Evolutionary conservation across 129 eudicot genomes (phyloP).

Genomic region (Deinandra increscens): DNA sequence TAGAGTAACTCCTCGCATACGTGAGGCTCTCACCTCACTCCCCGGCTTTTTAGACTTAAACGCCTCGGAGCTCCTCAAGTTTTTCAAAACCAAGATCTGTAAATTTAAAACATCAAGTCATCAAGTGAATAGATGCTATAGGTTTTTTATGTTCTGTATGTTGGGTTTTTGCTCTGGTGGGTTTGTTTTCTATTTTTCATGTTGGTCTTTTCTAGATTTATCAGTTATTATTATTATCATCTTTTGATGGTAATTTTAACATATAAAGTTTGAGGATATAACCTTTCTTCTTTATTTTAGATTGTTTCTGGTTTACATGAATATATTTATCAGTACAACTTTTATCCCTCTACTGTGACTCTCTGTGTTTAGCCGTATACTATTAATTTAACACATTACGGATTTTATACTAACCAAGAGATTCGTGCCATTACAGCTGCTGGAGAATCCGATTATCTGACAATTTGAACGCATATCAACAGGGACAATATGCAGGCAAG

Average conservation of each 20-base stretch:
- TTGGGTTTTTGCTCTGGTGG: too few relatives aligned
- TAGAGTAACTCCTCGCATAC: too few relatives aligned
- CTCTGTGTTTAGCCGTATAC: background rate
- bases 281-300: background rate
- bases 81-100: too few relatives aligned
- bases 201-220: background rate
- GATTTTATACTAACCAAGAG: constrained; percentile 14
- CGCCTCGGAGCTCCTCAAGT: too few relatives aligned
- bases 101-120: too few relatives aligned
- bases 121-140: background rate
- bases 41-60: too few relatives aligned
- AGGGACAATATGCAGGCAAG: constrained; percentile 35
- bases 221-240: background rate
- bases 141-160: background rate
- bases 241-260: background rate
- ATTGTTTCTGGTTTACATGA: background rate
- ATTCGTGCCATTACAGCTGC: constrained; percentile 18
- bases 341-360: background rate
- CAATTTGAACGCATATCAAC: constrained; percentile 10
- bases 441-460: constrained; percentile 5
- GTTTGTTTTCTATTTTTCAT: background rate
- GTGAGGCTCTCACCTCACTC: too few relatives aligned
- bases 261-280: background rate
- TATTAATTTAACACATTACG: background rate
- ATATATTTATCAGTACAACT: background rate